phyloP scores from a whole-genome alignment of 306 rosid genomes.

The Vigna nakashimae region DNA sequence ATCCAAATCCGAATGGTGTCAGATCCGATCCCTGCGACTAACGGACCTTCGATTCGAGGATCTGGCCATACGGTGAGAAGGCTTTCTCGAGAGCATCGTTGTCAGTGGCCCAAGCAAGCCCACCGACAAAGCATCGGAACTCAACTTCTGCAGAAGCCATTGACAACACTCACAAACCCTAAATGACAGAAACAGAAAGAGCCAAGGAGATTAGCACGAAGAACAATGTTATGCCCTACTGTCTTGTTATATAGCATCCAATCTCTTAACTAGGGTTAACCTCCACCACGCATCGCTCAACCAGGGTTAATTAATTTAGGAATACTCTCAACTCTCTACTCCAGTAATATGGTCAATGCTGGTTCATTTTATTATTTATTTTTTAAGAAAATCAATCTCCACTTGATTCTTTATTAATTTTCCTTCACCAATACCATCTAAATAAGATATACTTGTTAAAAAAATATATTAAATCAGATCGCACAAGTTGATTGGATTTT shows the following conservation, averaged over 20 bases:
- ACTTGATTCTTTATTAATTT: not conserved
- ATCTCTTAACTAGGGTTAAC: conserved; percentile 53
- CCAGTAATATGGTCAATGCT: not conserved
- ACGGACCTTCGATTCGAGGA: conserved; percentile 99
- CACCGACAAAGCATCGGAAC: conserved; percentile 92
- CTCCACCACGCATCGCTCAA: conserved; percentile 12
- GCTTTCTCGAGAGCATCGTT: conserved; percentile 70
- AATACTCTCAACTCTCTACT: not conserved
- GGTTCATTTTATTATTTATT: not conserved
- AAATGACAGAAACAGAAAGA: not conserved
- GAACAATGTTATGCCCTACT: fast-evolving
- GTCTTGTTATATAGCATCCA: conserved; percentile 49
- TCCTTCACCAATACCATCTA: not conserved
- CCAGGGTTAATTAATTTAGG: conserved; percentile 59
- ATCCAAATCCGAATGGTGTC: conserved; percentile 67
- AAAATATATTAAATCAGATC: too few relatives aligned
- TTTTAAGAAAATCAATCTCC: not conserved
- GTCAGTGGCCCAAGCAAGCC: conserved; percentile 99
- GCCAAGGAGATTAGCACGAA: conserved; percentile 43
- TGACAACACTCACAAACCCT: conserved; percentile 8
- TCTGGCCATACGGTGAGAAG: conserved; percentile 67
- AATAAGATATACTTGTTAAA: too few relatives aligned
- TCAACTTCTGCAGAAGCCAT: conserved; percentile 81
- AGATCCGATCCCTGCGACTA: conserved; percentile 89
- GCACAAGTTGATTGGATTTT: too few relatives aligned